phyloP scores from a whole-genome alignment of 192 early-diverging fungal genomes.

The Coemansia furcata region DNA sequence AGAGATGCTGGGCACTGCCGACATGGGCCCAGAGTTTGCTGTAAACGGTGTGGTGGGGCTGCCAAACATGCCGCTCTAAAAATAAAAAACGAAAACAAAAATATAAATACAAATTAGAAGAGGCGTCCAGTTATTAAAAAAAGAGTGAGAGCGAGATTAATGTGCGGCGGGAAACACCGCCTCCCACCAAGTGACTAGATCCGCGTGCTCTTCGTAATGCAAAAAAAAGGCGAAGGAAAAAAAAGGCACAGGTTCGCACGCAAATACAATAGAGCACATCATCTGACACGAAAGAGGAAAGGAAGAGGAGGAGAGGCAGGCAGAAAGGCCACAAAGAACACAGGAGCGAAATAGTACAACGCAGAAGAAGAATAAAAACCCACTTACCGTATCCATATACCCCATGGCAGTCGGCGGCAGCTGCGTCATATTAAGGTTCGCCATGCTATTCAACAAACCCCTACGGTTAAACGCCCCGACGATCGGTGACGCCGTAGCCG shows the following conservation, averaged over 20 bases:
- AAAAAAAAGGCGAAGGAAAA: background rate
- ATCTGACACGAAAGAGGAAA: background rate
- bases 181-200: background rate
- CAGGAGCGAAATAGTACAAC: background rate
- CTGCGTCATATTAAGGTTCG: slow-evolving; percentile 41
- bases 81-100: background rate
- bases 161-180: background rate
- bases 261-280: slow-evolving; percentile 6
- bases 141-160: background rate
- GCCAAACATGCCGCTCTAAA: slow-evolving; percentile 33
- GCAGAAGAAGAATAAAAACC: background rate
- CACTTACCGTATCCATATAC: slow-evolving; percentile 3
- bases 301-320: background rate
- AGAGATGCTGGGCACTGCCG: slow-evolving; percentile 16
- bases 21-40: background rate
- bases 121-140: slow-evolving; percentile 4
- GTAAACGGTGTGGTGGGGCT: slow-evolving; percentile 10
- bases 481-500: slow-evolving; percentile 42
- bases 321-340: background rate
- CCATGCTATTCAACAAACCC: slow-evolving; percentile 37
- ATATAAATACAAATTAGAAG: background rate
- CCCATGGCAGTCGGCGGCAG: slow-evolving; percentile 24
- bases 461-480: slow-evolving; percentile 12
- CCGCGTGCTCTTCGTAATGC: slow-evolving; percentile 1
- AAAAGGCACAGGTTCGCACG: slow-evolving; percentile 3